Percentiles rank a stretch among this genome's conserved stretches.
Conservation (phyloP, 1,284 basidiomycete species). For the Cutaneotrichosporon spelunceum region DNA sequence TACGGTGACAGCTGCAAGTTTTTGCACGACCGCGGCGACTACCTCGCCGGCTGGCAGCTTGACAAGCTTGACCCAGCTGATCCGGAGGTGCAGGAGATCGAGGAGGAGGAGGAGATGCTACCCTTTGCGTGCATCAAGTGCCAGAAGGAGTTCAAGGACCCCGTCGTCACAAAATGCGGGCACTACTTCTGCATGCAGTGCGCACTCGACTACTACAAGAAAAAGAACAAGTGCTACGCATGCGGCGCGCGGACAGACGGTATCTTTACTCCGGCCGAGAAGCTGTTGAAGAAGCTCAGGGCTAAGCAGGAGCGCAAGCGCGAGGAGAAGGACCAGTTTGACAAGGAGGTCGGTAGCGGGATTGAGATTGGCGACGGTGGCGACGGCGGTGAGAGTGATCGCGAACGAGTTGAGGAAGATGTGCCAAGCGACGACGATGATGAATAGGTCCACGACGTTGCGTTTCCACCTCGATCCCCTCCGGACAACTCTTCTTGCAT, state of each 20-base stretch:
- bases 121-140: constrained; percentile 98
- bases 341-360: constrained; percentile 37
- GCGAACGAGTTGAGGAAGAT: constrained; percentile 17
- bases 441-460: neutral
- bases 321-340: constrained; percentile 37
- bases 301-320: constrained; percentile 43
- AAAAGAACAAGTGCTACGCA: constrained; percentile 92
- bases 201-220: constrained; percentile 87
- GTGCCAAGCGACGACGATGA: constrained; percentile 19
- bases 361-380: constrained; percentile 57
- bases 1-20: constrained; percentile 99
- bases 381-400: constrained; percentile 53
- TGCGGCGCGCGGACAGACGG: constrained; percentile 90
- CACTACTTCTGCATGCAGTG: constrained; percentile 93
- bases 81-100: constrained; percentile 58
- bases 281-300: constrained; percentile 50
- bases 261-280: constrained; percentile 61
- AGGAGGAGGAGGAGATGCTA: constrained; percentile 76
- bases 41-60: constrained; percentile 97
- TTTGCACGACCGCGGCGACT: constrained; percentile 73
- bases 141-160: constrained; percentile 89
- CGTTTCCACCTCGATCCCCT: neutral
- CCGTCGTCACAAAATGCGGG: constrained; percentile 90
- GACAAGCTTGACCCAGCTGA: constrained; percentile 57
- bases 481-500: too few species aligned